Conservation (phyloP, 2,329 filamentous ascomycete species). For the Zarea fungicola region DNA sequence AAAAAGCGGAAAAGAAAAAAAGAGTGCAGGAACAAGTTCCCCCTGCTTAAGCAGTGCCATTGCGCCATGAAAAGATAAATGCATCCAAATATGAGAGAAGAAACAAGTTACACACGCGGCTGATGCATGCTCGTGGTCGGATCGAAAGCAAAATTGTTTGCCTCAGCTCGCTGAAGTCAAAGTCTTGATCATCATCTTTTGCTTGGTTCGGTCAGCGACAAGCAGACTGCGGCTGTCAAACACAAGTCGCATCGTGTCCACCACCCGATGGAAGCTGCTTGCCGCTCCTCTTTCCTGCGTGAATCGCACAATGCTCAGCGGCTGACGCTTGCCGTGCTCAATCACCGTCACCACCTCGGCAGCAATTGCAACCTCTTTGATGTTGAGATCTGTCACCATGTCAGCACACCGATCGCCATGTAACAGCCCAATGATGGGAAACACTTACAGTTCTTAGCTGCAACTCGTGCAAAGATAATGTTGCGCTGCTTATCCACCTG, state of each 20-base stretch:
- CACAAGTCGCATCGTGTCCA: slow-evolving; percentile 68
- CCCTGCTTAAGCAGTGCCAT: not conserved
- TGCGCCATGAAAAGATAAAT: not conserved
- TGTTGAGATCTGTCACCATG: slow-evolving; percentile 57
- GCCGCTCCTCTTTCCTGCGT: slow-evolving; percentile 89
- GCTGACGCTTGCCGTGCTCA: slow-evolving; percentile 72
- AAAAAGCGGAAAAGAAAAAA: not conserved
- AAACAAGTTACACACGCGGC: not conserved
- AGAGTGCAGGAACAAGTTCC: not conserved
- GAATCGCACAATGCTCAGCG: slow-evolving; percentile 76
- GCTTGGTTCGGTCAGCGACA: slow-evolving; percentile 60
- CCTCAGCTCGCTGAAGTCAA: slow-evolving; percentile 43
- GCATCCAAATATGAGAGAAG: not conserved
- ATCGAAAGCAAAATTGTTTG: too few species aligned
- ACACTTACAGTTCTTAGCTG: slow-evolving; percentile 70
- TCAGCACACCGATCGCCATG: not conserved
- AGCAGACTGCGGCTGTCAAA: slow-evolving; percentile 62
- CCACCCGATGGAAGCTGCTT: slow-evolving; percentile 78
- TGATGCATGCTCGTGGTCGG: not conserved
- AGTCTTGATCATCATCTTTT: slow-evolving; percentile 69
- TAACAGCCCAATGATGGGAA: not conserved
- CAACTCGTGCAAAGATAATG: slow-evolving; percentile 73
- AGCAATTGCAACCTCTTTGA: slow-evolving; percentile 85
- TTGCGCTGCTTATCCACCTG: slow-evolving; percentile 73
- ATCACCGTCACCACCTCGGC: slow-evolving; percentile 85